Conservation (phyloP, 2,329 filamentous ascomycete genomes). For the Pestalotiopsis sp. region DNA sequence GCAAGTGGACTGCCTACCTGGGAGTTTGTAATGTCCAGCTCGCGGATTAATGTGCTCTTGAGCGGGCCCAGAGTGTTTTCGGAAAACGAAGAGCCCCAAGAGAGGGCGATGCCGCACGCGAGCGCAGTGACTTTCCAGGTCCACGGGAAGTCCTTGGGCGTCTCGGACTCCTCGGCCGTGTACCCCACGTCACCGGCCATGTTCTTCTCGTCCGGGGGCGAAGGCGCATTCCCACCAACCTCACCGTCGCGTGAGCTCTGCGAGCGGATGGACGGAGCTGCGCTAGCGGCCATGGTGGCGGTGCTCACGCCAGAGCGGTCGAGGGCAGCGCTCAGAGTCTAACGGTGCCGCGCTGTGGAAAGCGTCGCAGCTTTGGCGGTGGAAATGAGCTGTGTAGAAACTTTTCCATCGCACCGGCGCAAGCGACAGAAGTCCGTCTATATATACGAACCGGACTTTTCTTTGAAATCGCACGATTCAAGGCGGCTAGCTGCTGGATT, state of each 20-base stretch:
- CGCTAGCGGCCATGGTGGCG: not conserved
- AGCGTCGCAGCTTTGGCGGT: not conserved
- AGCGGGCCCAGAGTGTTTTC: constrained; percentile 28
- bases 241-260: not conserved
- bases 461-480: not conserved
- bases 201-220: not conserved
- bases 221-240: not conserved
- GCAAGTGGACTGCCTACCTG: constrained; percentile 3
- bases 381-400: not conserved
- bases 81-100: constrained; percentile 28
- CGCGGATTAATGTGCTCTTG: constrained; percentile 20
- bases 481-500: not conserved
- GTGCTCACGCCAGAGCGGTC: not conserved
- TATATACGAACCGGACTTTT: not conserved
- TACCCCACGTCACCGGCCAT: not conserved
- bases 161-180: constrained; percentile 3
- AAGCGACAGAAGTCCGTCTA: not conserved
- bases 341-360: no score
- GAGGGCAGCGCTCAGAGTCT: no score
- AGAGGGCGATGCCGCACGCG: constrained; percentile 23
- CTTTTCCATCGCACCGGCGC: not conserved
- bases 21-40: constrained; percentile 26
- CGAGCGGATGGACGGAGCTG: not conserved
- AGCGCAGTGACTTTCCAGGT: constrained; percentile 26
- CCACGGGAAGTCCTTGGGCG: constrained; percentile 24